phyloP scores from a whole-genome alignment of 2,329 filamentous ascomycete species.

The Fusarium pilosicola region DNA sequence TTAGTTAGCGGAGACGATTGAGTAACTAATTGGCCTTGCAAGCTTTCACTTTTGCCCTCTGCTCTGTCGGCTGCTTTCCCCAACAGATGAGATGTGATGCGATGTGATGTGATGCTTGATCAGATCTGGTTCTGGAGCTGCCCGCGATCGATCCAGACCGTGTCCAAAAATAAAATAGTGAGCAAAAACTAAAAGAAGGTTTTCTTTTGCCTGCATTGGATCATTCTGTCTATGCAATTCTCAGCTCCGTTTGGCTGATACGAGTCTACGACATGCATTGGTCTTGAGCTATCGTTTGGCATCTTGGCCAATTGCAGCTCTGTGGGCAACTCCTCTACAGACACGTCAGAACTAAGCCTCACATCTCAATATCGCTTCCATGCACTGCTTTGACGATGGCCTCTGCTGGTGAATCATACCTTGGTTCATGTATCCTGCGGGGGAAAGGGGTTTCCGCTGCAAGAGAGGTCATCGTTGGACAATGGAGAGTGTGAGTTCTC shows the following conservation, averaged over 20 bases:
- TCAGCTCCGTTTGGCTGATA: conserved; percentile 2
- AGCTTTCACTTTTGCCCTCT: background rate
- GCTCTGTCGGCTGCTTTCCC: background rate
- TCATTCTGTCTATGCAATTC: background rate
- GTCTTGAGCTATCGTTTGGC: conserved; percentile 4
- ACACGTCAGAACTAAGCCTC: conserved; percentile 35
- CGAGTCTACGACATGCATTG: background rate
- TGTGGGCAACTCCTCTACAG: conserved; percentile 11
- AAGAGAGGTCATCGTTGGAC: background rate
- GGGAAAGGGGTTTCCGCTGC: conserved; percentile 6
- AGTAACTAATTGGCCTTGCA: background rate
- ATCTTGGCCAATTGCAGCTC: conserved; percentile 18
- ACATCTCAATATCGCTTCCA: conserved; percentile 31
- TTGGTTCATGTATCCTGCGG: conserved; percentile 8
- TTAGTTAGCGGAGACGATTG: background rate
- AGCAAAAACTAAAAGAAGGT: background rate
- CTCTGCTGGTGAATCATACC: background rate
- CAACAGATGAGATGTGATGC: background rate
- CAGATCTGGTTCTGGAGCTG: conserved; percentile 20
- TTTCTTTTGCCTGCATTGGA: background rate
- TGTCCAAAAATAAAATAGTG: conserved; percentile 26
- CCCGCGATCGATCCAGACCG: conserved; percentile 27
- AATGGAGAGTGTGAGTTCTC: background rate
- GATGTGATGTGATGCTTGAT: conserved; percentile 4
- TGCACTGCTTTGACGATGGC: conserved; percentile 7